These are phyloP conservation scores for Candida peoriensis DNA, from an alignment of 805 yeast species.

Conservation along the genomic window DNA sequence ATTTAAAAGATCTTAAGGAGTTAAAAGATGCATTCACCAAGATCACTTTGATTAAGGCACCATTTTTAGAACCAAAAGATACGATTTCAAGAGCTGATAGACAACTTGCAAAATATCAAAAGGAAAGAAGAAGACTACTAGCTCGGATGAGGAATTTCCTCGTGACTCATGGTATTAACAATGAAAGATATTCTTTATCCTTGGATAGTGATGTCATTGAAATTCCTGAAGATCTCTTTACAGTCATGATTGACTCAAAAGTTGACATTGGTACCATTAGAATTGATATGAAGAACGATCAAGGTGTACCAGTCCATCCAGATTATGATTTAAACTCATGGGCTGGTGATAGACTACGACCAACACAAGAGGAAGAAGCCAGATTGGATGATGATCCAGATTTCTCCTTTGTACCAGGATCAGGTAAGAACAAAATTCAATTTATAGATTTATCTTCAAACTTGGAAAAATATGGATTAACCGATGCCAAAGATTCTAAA, in stretches of 20 bases:
- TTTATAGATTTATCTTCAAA: conserved; percentile 9
- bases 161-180: conserved; percentile 16
- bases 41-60: conserved; percentile 23
- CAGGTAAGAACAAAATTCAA: conserved; percentile 10
- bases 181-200: conserved; percentile 27
- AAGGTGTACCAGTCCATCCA: conserved; percentile 8
- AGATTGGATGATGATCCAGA: conserved; percentile 11
- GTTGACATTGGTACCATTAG: conserved; percentile 29
- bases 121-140: conserved; percentile 19
- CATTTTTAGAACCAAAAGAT: conserved; percentile 10
- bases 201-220: conserved; percentile 28
- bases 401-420: conserved; percentile 13
- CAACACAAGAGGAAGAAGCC: conserved; percentile 18
- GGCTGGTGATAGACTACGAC: conserved; percentile 27
- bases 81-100: conserved; percentile 15
- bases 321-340: conserved; percentile 33
- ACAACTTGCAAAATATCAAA: conserved; percentile 18
- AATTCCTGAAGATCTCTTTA: conserved; percentile 22
- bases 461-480: conserved; percentile 11
- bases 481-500: conserved; percentile 1
- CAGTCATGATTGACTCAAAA: conserved; percentile 18
- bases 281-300: conserved; percentile 19
- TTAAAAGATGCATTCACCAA: conserved; percentile 12
- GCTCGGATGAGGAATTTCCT: conserved; percentile 25
- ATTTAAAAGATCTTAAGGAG: background rate